Conservation (phyloP, 2,329 filamentous ascomycete species). For the Mollisia scopiformis region DNA sequence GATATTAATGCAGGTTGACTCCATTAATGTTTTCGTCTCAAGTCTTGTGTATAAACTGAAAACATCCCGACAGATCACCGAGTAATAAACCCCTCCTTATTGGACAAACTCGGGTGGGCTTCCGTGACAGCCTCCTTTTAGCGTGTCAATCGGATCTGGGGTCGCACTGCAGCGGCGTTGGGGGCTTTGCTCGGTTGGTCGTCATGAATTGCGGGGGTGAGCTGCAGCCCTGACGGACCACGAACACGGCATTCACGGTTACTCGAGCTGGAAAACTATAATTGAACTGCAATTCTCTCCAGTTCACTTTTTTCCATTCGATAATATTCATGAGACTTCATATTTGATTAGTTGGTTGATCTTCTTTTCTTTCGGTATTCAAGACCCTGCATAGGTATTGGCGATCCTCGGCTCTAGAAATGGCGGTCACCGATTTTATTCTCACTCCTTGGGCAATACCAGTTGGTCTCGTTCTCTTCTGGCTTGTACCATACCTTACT, state of each 20-base stretch:
- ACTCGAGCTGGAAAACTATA: constrained; percentile 12
- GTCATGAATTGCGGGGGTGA: constrained; percentile 15
- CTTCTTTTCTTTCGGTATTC: background rate
- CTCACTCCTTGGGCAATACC: constrained; percentile 51
- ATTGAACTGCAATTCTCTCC: constrained; percentile 7
- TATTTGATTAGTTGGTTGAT: background rate
- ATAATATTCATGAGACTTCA: background rate
- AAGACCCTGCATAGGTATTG: background rate
- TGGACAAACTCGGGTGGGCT: background rate
- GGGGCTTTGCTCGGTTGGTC: background rate
- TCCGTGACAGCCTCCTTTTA: background rate
- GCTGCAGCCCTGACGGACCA: constrained; percentile 5
- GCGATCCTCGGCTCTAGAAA: constrained; percentile 14
- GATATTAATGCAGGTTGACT: too few species aligned
- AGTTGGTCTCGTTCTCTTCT: constrained; percentile 46
- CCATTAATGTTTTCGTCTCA: background rate
- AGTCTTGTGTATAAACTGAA: background rate
- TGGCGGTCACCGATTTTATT: constrained; percentile 41
- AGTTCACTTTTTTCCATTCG: background rate
- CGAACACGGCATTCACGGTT: constrained; percentile 17
- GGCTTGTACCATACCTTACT: constrained; percentile 37
- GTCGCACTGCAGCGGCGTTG: constrained; percentile 3
- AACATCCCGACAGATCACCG: constrained; percentile 17
- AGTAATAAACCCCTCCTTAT: constrained; percentile 10
- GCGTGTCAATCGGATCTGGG: constrained; percentile 15